Evolutionary conservation across 208 protist species (phyloP), one percentile per base, ranked within the genome.

Genomic region (Trypanosomatidae sp.): DNA sequence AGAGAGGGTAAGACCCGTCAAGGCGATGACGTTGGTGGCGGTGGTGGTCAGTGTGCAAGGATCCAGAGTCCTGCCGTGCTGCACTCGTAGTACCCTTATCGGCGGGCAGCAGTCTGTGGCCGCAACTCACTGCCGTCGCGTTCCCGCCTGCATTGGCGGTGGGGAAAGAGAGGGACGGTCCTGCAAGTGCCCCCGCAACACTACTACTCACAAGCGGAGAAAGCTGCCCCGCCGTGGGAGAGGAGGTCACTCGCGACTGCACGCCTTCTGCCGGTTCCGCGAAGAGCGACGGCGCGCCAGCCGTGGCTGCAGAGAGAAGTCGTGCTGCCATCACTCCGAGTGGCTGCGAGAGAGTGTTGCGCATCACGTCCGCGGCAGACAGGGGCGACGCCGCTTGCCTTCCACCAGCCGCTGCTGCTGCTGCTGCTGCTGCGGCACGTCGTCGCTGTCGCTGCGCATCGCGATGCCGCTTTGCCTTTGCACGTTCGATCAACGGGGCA

Each of bases 241-340:
- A n/a, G 39, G 43, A 2, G 22, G 22, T 25, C n/a, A 33, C 8
- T 22, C 15, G 17, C 13, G 46, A 13, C 46, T 8, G 66, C 44
- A 15, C 10, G 19, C 30, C 30, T 15, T 15, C 49, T 15, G 30
- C 6, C 33, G 33, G n/a, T 56, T 77, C 71, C 10, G 76, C 52
- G 39, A 81, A 81, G 50, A 77, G 55, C 1, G 58, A 65, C 3
- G 77, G 62, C 2, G 73, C 59, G 17, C 67, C 64, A 13, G 67
- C 55, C 2, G 72, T 66, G 28, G 72, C 72, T 0, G 71, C 77
- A 3, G 66, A 74, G 22, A 82, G 72, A n/a, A 82, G 15, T 19
- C 73, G 71, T 44, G 73, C 72, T 0, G 77, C 77, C 56, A 82
- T 69, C 5, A 46, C 67, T 2, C 76, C 76, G 13, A 80, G 64